These are phyloP conservation scores for Aspergillus olivimuriae DNA, from an alignment of 495 filamentous ascomycete species.

Conservation along the genomic window DNA sequence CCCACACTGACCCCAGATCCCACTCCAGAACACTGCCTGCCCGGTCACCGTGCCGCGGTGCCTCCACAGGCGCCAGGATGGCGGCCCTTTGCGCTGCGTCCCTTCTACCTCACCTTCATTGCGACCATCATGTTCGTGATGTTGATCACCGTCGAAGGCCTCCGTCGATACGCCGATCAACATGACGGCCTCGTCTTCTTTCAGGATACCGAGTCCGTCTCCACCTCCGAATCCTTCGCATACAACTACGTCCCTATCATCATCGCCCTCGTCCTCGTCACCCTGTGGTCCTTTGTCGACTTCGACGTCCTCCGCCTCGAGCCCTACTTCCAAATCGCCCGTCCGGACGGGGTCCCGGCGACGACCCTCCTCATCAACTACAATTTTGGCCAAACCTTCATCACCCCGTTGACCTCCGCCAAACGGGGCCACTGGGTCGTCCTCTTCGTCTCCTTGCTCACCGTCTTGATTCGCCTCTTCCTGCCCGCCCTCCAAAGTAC, in stretches of 20 bases:
- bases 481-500: conserved; percentile 34
- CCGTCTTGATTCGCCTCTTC: conserved; percentile 31
- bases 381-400: conserved; percentile 36
- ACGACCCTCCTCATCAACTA: conserved; percentile 38
- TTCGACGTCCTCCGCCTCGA: conserved; percentile 39
- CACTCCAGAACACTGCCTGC: too few species aligned
- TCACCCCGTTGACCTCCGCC: conserved; percentile 32
- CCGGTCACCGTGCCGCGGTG: not conserved
- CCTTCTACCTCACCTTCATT: conserved; percentile 25
- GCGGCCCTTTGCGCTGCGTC: conserved; percentile 25
- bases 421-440: conserved; percentile 34
- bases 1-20: too few species aligned
- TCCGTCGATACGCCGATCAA: conserved; percentile 30
- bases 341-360: conserved; percentile 30
- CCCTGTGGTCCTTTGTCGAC: conserved; percentile 35
- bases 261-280: conserved; percentile 26
- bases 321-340: conserved; percentile 35
- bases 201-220: conserved; percentile 27
- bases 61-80: conserved; percentile 13
- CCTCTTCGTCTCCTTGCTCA: conserved; percentile 28
- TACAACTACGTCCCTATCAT: conserved; percentile 39
- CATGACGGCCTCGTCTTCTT: conserved; percentile 30
- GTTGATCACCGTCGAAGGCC: conserved; percentile 22
- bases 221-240: conserved; percentile 26
- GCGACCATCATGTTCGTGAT: conserved; percentile 21